Conservation (phyloP, 345 rosid genomes). For the Conringia planisiliqua region DNA sequence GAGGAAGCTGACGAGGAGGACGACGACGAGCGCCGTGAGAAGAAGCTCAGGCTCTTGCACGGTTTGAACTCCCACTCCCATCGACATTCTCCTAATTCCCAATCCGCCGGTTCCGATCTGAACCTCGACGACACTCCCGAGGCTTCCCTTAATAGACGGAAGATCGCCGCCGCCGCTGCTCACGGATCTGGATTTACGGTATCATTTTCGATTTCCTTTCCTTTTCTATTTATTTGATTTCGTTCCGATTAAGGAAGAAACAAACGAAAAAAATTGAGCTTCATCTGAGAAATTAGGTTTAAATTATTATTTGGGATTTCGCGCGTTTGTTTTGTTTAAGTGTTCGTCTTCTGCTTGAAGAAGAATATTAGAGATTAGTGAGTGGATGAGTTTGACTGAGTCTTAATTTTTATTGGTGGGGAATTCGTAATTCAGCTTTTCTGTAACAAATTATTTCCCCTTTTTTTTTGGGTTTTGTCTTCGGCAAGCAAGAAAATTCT, state of each 20-base stretch:
- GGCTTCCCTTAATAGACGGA: slow-evolving; percentile 34
- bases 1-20: slow-evolving; percentile 53
- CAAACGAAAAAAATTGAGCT: not conserved
- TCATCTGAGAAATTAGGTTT: slow-evolving; percentile 19
- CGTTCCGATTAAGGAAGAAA: not conserved
- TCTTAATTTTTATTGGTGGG: slow-evolving; percentile 27
- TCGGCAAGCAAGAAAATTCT: slow-evolving; percentile 19
- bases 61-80: slow-evolving; percentile 52
- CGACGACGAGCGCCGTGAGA: slow-evolving; percentile 68
- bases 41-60: slow-evolving; percentile 66
- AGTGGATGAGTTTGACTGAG: slow-evolving; percentile 61
- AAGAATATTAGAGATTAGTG: slow-evolving; percentile 7
- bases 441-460: slow-evolving; percentile 10
- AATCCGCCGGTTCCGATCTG: slow-evolving; percentile 40
- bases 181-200: slow-evolving; percentile 68
- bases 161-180: slow-evolving; percentile 37
- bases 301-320: slow-evolving; percentile 35
- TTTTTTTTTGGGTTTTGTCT: not conserved
- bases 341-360: slow-evolving; percentile 34
- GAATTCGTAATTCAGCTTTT: slow-evolving; percentile 36
- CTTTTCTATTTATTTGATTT: not conserved
- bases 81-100: slow-evolving; percentile 39
- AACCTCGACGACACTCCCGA: slow-evolving; percentile 43
- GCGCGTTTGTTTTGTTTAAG: slow-evolving; percentile 44
- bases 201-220: slow-evolving; percentile 17